phyloP scores from a whole-genome alignment of 2,329 filamentous ascomycete species.

The Purpureocillium lavendulum region DNA sequence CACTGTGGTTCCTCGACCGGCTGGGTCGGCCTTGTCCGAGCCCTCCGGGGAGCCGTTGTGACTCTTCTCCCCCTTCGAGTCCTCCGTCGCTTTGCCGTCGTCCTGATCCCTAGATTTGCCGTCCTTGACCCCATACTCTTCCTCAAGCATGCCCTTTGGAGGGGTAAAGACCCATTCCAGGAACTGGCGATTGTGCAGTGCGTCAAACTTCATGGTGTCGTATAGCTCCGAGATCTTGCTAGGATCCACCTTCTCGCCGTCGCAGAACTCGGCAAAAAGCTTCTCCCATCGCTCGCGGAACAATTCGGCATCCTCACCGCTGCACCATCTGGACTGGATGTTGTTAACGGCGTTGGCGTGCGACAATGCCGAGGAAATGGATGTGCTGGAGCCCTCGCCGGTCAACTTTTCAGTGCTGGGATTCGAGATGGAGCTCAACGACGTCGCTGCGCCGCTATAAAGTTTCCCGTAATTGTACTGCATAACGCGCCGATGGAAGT shows the following conservation, averaged over 20 bases:
- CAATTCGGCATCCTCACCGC: conserved; percentile 85
- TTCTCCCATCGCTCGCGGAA: conserved; percentile 99
- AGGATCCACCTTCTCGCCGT: conserved; percentile 95
- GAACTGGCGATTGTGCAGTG: conserved; percentile 91
- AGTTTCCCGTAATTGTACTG: conserved; percentile 84
- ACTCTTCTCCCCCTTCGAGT: conserved; percentile 21
- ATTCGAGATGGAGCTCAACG: conserved; percentile 49
- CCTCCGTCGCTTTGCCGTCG: conserved; percentile 28
- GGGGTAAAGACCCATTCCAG: conserved; percentile 97
- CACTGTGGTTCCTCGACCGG: conserved; percentile 24
- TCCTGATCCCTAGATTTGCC: conserved; percentile 32
- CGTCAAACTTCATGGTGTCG: conserved; percentile 99
- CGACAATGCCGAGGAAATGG: conserved; percentile 42
- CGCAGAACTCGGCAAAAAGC: conserved; percentile 91
- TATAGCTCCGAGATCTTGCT: conserved; percentile 98
- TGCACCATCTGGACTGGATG: conserved; percentile 92
- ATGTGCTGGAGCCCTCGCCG: conserved; percentile 31
- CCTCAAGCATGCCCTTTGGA: conserved; percentile 66
- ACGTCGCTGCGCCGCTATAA: conserved; percentile 56
- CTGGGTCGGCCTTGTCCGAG: conserved; percentile 32
- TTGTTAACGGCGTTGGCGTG: conserved; percentile 54
- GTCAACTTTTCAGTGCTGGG: conserved; percentile 37
- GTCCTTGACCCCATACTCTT: conserved; percentile 47
- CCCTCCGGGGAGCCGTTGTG: conserved; percentile 22
- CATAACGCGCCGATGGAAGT: conserved; percentile 94